phyloP scores from a whole-genome alignment of 257 asterid species.

The Fraxinus quadrangulata region DNA sequence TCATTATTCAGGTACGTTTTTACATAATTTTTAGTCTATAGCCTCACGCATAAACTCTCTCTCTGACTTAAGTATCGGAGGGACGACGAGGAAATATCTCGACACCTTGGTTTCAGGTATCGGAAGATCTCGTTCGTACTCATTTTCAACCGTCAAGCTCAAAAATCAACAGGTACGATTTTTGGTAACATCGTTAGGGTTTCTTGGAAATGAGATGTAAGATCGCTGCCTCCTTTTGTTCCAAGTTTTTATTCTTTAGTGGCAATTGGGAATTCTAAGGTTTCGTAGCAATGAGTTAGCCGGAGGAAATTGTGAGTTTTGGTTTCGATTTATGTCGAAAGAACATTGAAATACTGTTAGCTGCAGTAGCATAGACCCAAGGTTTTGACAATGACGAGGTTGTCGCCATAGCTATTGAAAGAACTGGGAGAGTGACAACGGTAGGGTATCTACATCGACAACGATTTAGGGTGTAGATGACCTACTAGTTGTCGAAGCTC shows the following conservation, averaged over 20 bases:
- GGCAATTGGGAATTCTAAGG: not conserved
- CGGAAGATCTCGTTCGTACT: too few species aligned
- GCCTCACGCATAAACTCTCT: too few species aligned
- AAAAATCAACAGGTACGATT: too few species aligned
- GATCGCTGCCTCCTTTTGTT: not conserved
- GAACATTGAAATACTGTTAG: conserved; percentile 52
- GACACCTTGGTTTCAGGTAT: too few species aligned
- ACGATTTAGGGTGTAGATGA: conserved; percentile 22
- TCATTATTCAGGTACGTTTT: too few species aligned
- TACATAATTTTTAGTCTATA: too few species aligned
- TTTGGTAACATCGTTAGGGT: too few species aligned
- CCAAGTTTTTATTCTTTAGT: not conserved
- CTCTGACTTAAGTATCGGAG: too few species aligned
- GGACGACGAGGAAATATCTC: too few species aligned
- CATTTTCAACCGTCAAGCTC: too few species aligned
- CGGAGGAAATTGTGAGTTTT: not conserved
- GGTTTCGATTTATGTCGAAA: not conserved
- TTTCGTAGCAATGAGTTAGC: not conserved
- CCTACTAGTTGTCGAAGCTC: conserved; percentile 19
- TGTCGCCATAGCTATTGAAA: not conserved
- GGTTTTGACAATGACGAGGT: conserved; percentile 45
- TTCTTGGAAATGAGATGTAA: too few species aligned
- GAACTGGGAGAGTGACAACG: conserved; percentile 16
- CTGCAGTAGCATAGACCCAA: conserved; percentile 48
- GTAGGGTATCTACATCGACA: conserved; percentile 18